Evolutionary conservation across 495 filamentous ascomycete genomes (phyloP), one percentile per base, ranked within the genome.

Genomic region (Podospora anserina): DNA sequence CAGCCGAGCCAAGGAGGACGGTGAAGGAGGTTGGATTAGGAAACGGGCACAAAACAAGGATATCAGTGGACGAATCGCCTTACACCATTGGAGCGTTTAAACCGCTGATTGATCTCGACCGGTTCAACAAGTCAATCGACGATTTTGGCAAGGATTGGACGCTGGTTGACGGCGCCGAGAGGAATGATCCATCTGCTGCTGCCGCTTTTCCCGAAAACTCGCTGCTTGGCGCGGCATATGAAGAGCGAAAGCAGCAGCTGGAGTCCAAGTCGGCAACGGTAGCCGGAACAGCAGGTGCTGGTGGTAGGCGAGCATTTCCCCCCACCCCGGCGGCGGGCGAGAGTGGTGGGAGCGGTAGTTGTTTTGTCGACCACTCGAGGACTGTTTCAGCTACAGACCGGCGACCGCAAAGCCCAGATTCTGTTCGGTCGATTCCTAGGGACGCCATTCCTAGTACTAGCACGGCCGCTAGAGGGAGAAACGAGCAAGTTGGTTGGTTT

Each of bases 71-170:
- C 61, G 78, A 80, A 20, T 66, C 71, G 4, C 77, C 79, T 6
- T 88, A 89, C 69, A 77, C 84, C 28, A 81, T 88, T 34, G 86
- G 85, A 19, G 79, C 84, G 0, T 86, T 88, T 74, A 79, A 84
- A 63, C 88, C 88, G 1, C 76, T 88, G 13, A 65, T 88, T 5
- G 83, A 88, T 64, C 66, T 83, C 64, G 76, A 80, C 61, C 76
- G 81, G 15, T 84, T 87, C 67, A 81, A 83, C 32, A 78, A 79
- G 53, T 78, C 79, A 19, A 30, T 80, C 23, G 74, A 78, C 39
- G 75, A 81, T 26, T 78, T 77, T 23, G 80, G 74, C 2, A 77
- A 79, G 26, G 76, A 78, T 59, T 72, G 74, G 72, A 54, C 72
- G 27, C 71, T 74, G 1, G 63, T 70, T 49, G 56, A 73, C 23